Percentiles rank a stretch among this genome's conserved stretches.
Conservation (phyloP, 176 grass and related monocot genomes). For the Musa schizocarpa region DNA sequence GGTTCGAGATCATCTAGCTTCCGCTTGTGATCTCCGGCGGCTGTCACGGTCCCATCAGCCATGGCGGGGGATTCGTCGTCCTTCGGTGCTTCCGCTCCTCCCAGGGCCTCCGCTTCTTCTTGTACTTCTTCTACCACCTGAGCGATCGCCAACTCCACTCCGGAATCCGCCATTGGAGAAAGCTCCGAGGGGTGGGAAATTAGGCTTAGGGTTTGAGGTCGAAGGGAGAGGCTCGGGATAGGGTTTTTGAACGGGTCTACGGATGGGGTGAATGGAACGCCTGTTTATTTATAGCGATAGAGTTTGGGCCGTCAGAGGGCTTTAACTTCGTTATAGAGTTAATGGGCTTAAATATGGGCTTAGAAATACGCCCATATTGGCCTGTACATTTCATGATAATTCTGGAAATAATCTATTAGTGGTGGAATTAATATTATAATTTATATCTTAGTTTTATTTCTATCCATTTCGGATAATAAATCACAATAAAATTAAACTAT, state of each 20-base stretch:
- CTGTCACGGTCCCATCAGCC: not conserved
- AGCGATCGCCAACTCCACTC: slow-evolving; percentile 15
- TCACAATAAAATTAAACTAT: too few species aligned
- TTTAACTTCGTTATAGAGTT: too few species aligned
- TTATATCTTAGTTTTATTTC: too few species aligned
- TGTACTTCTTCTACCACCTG: not conserved
- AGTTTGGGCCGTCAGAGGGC: too few species aligned
- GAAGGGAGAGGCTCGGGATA: not conserved
- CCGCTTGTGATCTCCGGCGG: slow-evolving; percentile 13
- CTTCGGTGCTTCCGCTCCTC: not conserved
- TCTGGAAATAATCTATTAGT: too few species aligned
- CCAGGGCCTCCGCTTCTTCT: not conserved
- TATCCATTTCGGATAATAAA: too few species aligned
- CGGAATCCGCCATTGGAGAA: slow-evolving; percentile 52
- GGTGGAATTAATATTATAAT: too few species aligned
- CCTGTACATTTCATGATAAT: too few species aligned
- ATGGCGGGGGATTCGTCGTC: slow-evolving; percentile 14
- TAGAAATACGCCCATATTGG: too few species aligned
- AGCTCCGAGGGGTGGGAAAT: not conserved
- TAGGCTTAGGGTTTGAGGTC: slow-evolving; percentile 40
- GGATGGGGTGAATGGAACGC: not conserved
- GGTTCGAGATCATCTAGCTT: slow-evolving; percentile 18
- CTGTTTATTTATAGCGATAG: too few species aligned
- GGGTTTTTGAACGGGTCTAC: slow-evolving; percentile 1
- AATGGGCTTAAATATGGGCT: too few species aligned